Evolutionary conservation across 345 rosid species (phyloP).

Genomic region (Arabis alpina): DNA sequence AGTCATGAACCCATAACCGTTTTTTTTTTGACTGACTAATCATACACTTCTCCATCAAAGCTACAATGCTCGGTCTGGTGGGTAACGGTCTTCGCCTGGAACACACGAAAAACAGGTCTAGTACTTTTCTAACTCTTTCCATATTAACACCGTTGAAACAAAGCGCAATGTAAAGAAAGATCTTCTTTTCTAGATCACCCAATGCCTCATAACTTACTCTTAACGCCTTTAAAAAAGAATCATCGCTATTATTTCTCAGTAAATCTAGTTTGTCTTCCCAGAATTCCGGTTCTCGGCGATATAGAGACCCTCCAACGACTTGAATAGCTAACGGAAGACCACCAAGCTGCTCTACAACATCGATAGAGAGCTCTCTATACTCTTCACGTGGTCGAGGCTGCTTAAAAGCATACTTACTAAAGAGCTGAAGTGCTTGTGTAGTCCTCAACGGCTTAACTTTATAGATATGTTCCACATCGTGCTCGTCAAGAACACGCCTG

Average conservation of each 20-base stretch:
- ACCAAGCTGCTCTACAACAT: conserved; percentile 36
- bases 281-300: conserved; percentile 26
- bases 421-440: conserved; percentile 45
- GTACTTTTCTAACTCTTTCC: conserved; percentile 36
- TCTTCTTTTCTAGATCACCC: conserved; percentile 31
- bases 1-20: conserved; percentile 39
- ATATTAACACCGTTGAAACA: conserved; percentile 39
- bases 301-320: conserved; percentile 45
- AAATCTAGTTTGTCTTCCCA: conserved; percentile 39
- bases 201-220: conserved; percentile 42
- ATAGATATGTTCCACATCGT: conserved; percentile 34
- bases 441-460: conserved; percentile 38
- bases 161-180: conserved; percentile 38
- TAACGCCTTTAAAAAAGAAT: conserved; percentile 21
- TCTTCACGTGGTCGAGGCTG: conserved; percentile 32
- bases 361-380: conserved; percentile 31
- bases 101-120: conserved; percentile 36
- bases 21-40: conserved; percentile 31
- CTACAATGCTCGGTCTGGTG: conserved; percentile 34
- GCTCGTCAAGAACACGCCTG: conserved; percentile 37
- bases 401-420: conserved; percentile 42
- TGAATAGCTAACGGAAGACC: conserved; percentile 51
- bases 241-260: conserved; percentile 25
- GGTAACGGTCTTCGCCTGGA: conserved; percentile 31
- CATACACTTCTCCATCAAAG: conserved; percentile 40